Base-by-base conservation (phyloP, 331 rosid species). In the Phaseolus coccineus region DNA sequence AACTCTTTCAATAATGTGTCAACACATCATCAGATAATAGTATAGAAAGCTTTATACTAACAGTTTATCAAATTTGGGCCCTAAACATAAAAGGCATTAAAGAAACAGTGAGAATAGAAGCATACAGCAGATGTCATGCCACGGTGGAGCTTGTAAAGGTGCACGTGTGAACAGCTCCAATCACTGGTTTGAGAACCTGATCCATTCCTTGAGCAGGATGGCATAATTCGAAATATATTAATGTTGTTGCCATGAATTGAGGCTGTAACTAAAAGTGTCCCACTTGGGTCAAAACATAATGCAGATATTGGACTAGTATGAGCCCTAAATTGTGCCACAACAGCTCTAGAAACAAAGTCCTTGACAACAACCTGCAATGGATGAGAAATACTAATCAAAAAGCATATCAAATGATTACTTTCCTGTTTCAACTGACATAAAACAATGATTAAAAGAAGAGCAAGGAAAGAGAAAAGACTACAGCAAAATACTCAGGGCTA, bases 41-140 rank as follows among this genome's bases (percentile, higher is more conserved):
- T 48, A 35, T 25, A 30, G 40, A 77, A 69, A 8, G 11, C 37
- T 31, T 30, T 44, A 44, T 6, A 66, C 55, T 27, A 66, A 46
- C 66, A 55, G 51, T 57, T 68, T 71, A 77, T 33, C 80, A 77
- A 71, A 77, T 46, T 65, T 64, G 80, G 55, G 31, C 51, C 47
- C 71, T 35, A 73, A 39, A 78, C 65, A 73, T 13, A 56, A 65
- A 79, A 77, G 80, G 47, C 77, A 37, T 66, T 52, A 74, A 80
- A 70, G 74, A 81, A 63, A 81, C 28, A 77, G 33, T 58, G 68
- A 70, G 79, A 73, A 80, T 42, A 74, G 82, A 63, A 79, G 81
- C 96, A 37, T 90, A 94, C 98, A 84, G 97, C 97, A 62, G 97
- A 85, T 69, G 98, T 94, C 89, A 94, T 81, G 90, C 98, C 98